A percentile compares a stretch with the other conserved stretches of the same genome.
Evolutionary conservation across 2,329 filamentous ascomycete species (phyloP).

Genomic region (Alternaria metachromatica): DNA sequence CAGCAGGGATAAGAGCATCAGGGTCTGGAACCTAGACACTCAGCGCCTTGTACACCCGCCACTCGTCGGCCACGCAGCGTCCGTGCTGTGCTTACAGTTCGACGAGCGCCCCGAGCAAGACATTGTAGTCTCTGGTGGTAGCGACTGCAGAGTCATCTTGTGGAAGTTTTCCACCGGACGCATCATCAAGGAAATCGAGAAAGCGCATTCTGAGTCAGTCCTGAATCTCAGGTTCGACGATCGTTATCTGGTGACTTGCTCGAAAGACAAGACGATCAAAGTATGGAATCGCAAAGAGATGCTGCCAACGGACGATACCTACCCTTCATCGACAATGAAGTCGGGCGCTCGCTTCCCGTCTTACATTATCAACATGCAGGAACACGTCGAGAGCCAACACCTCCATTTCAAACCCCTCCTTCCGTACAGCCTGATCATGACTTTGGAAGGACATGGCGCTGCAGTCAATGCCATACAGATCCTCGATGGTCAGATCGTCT

Average conservation of each 20-base stretch:
- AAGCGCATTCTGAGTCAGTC: slow-evolving; percentile 88
- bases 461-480: slow-evolving; percentile 98
- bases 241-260: slow-evolving; percentile 91
- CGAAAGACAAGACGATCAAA: slow-evolving; percentile 96
- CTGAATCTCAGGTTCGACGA: slow-evolving; percentile 93
- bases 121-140: slow-evolving; percentile 92
- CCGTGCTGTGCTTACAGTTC: slow-evolving; percentile 93
- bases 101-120: slow-evolving; percentile 88
- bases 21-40: slow-evolving; percentile 88
- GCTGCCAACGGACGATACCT: slow-evolving; percentile 48
- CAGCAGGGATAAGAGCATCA: slow-evolving; percentile 84
- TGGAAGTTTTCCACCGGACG: slow-evolving; percentile 94
- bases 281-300: slow-evolving; percentile 79
- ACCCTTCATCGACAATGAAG: slow-evolving; percentile 50
- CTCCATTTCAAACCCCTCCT: slow-evolving; percentile 63
- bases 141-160: slow-evolving; percentile 86
- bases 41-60: slow-evolving; percentile 77
- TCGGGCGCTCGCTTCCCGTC: slow-evolving; percentile 56
- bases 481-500: slow-evolving; percentile 83
- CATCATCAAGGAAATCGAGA: slow-evolving; percentile 74
- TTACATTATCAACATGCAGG: slow-evolving; percentile 61
- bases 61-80: slow-evolving; percentile 78
- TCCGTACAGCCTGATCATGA: slow-evolving; percentile 79
- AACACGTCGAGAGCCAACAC: slow-evolving; percentile 43
- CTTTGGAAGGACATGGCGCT: slow-evolving; percentile 81